Evolutionary conservation across 2,329 filamentous ascomycete genomes (phyloP).

Genomic region (Pestalotiopsis sp.): DNA sequence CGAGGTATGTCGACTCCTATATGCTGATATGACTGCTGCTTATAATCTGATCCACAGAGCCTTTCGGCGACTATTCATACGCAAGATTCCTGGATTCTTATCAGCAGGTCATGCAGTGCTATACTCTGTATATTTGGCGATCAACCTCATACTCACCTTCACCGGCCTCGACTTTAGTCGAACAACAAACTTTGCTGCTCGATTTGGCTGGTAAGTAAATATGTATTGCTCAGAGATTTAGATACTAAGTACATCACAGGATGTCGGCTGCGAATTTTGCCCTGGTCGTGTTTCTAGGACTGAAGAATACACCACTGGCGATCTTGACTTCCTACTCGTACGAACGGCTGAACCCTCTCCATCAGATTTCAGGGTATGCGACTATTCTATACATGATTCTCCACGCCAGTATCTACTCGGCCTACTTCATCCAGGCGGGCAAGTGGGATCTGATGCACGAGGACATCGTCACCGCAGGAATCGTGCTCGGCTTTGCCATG

Average conservation of each 20-base stretch:
- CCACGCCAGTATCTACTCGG: constrained; percentile 38
- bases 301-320: constrained; percentile 52
- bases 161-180: constrained; percentile 24
- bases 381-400: constrained; percentile 37
- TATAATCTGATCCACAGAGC: constrained; percentile 4
- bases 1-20: constrained; percentile 12
- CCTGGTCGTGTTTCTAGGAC: constrained; percentile 47
- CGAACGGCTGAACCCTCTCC: constrained; percentile 48
- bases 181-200: constrained; percentile 29
- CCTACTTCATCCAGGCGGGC: constrained; percentile 28
- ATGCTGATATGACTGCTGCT: not conserved
- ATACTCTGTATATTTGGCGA: constrained; percentile 33
- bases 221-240: not conserved
- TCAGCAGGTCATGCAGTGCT: constrained; percentile 40
- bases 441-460: constrained; percentile 27
- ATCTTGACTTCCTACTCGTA: constrained; percentile 46
- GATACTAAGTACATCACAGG: constrained; percentile 34
- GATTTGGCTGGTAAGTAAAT: constrained; percentile 32
- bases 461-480: constrained; percentile 35
- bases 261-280: constrained; percentile 46
- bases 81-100: constrained; percentile 38
- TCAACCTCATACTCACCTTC: constrained; percentile 39
- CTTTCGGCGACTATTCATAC: constrained; percentile 26
- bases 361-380: constrained; percentile 47
- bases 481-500: constrained; percentile 38